Conservation (phyloP, 306 rosid species). For the Pterocarpus santalinus region DNA sequence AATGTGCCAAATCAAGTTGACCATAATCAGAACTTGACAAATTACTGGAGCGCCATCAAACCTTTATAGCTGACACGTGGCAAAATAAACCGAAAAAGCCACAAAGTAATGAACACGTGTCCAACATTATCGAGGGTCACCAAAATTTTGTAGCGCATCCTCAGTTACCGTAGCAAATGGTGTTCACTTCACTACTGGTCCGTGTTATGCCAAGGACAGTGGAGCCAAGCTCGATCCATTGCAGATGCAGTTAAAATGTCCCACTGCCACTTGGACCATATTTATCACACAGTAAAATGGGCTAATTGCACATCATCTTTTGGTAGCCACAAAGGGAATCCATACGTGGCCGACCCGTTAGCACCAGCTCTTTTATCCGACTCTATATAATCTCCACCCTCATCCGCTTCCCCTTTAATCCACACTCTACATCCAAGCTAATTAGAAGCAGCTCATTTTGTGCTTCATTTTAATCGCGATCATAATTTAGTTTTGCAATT, state of each 20-base stretch:
- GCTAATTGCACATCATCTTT: constrained; percentile 1
- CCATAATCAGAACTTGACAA: constrained; percentile 15
- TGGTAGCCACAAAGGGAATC: constrained; percentile 34
- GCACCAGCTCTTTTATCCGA: constrained; percentile 7
- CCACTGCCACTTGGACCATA: too few species aligned
- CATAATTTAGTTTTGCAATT: neutral
- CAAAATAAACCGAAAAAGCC: neutral
- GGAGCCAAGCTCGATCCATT: neutral
- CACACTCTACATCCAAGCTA: neutral
- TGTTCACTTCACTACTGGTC: neutral
- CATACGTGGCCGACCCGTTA: constrained; percentile 30
- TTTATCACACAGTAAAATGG: constrained; percentile 1
- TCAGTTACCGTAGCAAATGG: neutral
- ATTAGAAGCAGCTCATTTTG: neutral
- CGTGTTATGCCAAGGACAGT: neutral
- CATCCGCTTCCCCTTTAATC: constrained; percentile 20
- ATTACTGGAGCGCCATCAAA: neutral
- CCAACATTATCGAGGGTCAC: neutral
- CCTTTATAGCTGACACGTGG: neutral
- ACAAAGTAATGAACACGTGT: constrained; percentile 24
- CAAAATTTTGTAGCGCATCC: neutral
- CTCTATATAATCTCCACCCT: constrained; percentile 28
- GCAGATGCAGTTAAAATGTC: too few species aligned
- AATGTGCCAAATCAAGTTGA: constrained; percentile 5
- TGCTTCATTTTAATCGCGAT: neutral